These are phyloP conservation scores for Reticulascus tulasneorum DNA, from an alignment of 2,329 filamentous ascomycete species.

Conservation along the genomic window DNA sequence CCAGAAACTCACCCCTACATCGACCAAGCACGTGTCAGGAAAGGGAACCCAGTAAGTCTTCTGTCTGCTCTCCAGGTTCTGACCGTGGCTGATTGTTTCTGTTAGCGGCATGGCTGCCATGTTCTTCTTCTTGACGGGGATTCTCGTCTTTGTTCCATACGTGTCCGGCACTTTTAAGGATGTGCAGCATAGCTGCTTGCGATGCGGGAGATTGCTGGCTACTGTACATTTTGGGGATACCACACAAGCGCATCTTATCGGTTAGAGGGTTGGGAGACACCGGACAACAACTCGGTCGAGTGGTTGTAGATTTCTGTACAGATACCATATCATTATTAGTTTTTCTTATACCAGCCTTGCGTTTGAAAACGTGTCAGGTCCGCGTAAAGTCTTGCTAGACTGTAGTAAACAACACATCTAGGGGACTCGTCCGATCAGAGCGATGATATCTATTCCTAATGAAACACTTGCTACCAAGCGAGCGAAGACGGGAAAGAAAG, in stretches of 20 bases:
- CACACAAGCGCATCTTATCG: slow-evolving; percentile 9
- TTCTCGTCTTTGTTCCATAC: slow-evolving; percentile 11
- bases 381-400: too few relatives aligned
- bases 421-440: too few relatives aligned
- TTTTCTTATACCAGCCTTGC: too few relatives aligned
- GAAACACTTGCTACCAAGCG: too few relatives aligned
- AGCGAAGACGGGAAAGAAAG: too few relatives aligned
- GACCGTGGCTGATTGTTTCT: not conserved
- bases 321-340: too few relatives aligned
- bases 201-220: slow-evolving; percentile 9
- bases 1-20: slow-evolving; percentile 5
- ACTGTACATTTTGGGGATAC: slow-evolving; percentile 8
- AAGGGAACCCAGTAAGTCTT: slow-evolving; percentile 12
- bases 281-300: too few relatives aligned
- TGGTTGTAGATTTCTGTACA: too few relatives aligned
- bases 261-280: too few relatives aligned
- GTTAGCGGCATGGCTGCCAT: slow-evolving; percentile 12
- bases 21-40: slow-evolving; percentile 4
- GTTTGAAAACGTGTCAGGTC: too few relatives aligned
- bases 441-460: too few relatives aligned
- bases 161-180: slow-evolving; percentile 10
- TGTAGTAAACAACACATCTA: too few relatives aligned
- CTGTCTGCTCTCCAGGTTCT: not conserved
- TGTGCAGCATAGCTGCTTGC: slow-evolving; percentile 8
- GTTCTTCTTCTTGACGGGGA: slow-evolving; percentile 10